Percentiles rank a stretch among this genome's conserved stretches.
Evolutionary conservation across 371 early-diverging fungal genomes (phyloP).

Genomic region (Thermomucor indicae-seudaticae): DNA sequence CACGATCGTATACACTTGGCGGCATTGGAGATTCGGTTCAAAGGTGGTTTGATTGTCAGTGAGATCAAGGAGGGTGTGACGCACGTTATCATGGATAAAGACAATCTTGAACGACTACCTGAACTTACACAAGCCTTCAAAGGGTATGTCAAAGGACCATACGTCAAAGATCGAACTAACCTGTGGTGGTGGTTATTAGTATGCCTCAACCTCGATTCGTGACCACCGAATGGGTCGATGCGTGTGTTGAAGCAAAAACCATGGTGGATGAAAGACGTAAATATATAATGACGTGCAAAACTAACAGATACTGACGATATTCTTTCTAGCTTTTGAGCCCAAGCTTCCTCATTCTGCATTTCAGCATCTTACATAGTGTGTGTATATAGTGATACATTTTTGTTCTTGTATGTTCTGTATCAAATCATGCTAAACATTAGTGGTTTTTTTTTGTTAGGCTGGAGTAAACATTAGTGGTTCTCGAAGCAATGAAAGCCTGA

Average conservation of each 20-base stretch:
- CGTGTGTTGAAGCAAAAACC: constrained; percentile 10
- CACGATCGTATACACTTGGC: constrained; percentile 18
- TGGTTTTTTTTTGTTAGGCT: no score
- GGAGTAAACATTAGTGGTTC: no score
- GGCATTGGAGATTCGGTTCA: constrained; percentile 13
- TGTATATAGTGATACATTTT: neutral
- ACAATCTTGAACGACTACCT: constrained; percentile 12
- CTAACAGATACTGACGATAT: no score
- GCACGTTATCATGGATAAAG: constrained; percentile 26
- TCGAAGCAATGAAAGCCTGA: no score
- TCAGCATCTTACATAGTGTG: neutral
- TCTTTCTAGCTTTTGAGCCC: constrained; percentile 7
- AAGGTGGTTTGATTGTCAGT: constrained; percentile 13
- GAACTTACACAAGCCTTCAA: constrained; percentile 12
- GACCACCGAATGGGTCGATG: constrained; percentile 16
- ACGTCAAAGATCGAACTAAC: no score
- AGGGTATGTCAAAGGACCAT: constrained; percentile 10
- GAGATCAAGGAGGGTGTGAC: constrained; percentile 20
- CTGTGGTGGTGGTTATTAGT: no score
- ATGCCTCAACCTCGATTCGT: constrained; percentile 12
- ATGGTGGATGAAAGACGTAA: constrained; percentile 16
- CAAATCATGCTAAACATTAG: no score
- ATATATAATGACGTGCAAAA: no score
- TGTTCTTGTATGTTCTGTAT: no score
- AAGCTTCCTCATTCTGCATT: constrained; percentile 4